Conservation (phyloP, 1,284 basidiomycete genomes). For the Volvariella surrecta region DNA sequence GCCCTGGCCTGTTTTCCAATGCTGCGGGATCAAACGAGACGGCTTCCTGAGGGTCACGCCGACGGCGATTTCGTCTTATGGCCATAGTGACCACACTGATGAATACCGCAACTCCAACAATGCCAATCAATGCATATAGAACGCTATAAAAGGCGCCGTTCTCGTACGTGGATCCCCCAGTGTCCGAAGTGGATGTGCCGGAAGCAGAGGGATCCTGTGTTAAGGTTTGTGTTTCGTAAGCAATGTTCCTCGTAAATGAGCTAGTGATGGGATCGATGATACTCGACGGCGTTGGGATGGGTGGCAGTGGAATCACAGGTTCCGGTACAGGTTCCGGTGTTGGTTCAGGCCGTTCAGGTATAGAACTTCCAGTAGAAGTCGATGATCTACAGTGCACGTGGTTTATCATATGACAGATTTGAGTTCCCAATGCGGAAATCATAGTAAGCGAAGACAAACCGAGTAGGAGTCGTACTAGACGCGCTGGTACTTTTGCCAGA, state of each 20-base stretch:
- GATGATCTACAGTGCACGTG: slow-evolving; percentile 10
- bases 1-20: no score
- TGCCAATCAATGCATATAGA: slow-evolving; percentile 45
- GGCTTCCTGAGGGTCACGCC: slow-evolving; percentile 37
- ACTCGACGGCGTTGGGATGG: slow-evolving; percentile 10
- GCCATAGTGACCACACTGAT: slow-evolving; percentile 35
- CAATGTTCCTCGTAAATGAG: background rate
- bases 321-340: slow-evolving; percentile 23
- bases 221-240: background rate
- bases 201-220: slow-evolving; percentile 11
- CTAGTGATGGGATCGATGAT: background rate
- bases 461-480: no score
- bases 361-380: slow-evolving; percentile 11
- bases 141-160: slow-evolving; percentile 53
- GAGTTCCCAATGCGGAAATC: no score
- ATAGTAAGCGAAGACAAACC: no score
- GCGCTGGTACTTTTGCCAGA: no score
- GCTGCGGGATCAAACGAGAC: slow-evolving; percentile 43
- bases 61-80: slow-evolving; percentile 40
- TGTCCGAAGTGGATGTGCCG: slow-evolving; percentile 10
- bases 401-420: slow-evolving; percentile 11
- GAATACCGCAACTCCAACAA: slow-evolving; percentile 40
- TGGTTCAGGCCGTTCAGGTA: slow-evolving; percentile 9
- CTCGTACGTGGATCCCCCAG: slow-evolving; percentile 35
- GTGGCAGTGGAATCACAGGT: no score